Conservation (phyloP, 1,284 basidiomycete genomes). For the Farysia itapuensis region DNA sequence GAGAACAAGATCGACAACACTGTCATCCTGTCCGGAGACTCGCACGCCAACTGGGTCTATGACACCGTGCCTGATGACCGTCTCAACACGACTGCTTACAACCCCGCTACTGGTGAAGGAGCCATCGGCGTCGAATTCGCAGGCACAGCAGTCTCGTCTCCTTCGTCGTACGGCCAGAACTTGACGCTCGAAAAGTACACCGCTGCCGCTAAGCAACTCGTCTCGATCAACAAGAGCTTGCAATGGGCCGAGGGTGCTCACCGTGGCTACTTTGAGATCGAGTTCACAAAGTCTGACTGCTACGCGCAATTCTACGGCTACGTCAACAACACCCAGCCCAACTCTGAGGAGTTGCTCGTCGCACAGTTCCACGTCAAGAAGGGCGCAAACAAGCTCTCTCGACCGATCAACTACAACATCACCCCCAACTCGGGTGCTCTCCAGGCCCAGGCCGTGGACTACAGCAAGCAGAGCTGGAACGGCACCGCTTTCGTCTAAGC, state of each 20-base stretch:
- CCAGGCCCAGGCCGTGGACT: constrained; percentile 34
- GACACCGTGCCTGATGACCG: constrained; percentile 35
- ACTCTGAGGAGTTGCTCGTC: constrained; percentile 62
- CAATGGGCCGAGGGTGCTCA: constrained; percentile 71
- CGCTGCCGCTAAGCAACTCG: constrained; percentile 54
- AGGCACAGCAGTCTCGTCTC: constrained; percentile 69
- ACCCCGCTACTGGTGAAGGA: constrained; percentile 66
- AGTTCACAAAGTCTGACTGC: constrained; percentile 44
- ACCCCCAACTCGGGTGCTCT: constrained; percentile 28
- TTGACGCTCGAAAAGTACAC: constrained; percentile 64
- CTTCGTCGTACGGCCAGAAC: constrained; percentile 64
- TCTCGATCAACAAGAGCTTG: constrained; percentile 65
- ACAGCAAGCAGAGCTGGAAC: constrained; percentile 36
- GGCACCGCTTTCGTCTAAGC: constrained; percentile 35
- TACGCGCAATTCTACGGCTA: constrained; percentile 69
- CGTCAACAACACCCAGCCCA: constrained; percentile 65
- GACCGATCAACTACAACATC: constrained; percentile 65
- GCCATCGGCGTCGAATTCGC: constrained; percentile 70
- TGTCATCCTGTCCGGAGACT: constrained; percentile 66
- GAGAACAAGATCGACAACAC: constrained; percentile 65
- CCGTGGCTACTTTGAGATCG: constrained; percentile 66
- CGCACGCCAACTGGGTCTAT: constrained; percentile 64
- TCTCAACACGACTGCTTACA: constrained; percentile 61
- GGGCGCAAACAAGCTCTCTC: constrained; percentile 65
- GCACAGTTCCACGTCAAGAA: constrained; percentile 58